Evolutionary conservation across 2,329 filamentous ascomycete genomes (phyloP).

Genomic region (Canariomyces notabilis): DNA sequence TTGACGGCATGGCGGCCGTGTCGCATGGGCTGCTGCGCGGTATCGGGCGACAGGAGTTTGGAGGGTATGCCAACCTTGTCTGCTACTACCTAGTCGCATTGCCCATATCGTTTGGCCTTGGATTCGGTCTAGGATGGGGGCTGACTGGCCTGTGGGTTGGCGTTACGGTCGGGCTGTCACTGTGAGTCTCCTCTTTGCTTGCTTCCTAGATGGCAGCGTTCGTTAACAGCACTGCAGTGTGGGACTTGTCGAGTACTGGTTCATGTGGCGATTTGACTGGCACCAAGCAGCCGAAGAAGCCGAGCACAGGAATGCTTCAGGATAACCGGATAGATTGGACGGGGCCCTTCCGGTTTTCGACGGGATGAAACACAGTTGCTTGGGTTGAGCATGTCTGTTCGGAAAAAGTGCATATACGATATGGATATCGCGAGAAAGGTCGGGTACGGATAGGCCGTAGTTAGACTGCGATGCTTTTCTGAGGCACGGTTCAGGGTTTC

Average conservation of each 20-base stretch:
- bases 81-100: slow-evolving; percentile 84
- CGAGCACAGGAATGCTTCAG: slow-evolving; percentile 41
- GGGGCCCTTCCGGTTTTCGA: no score
- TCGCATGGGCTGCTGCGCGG: slow-evolving; percentile 83
- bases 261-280: slow-evolving; percentile 50
- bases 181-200: slow-evolving; percentile 39
- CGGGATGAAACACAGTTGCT: no score
- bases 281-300: slow-evolving; percentile 49
- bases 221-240: slow-evolving; percentile 36
- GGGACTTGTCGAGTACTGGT: slow-evolving; percentile 49
- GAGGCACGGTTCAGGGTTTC: no score
- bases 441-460: no score
- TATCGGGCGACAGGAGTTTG: slow-evolving; percentile 81
- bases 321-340: no score
- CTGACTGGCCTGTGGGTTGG: slow-evolving; percentile 78
- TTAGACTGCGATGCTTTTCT: no score
- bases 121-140: slow-evolving; percentile 72
- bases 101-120: slow-evolving; percentile 73
- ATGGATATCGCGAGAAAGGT: no score
- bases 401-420: no score
- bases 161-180: slow-evolving; percentile 64
- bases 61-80: slow-evolving; percentile 81
- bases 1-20: slow-evolving; percentile 73
- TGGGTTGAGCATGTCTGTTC: no score
- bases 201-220: neutral